phyloP scores from a whole-genome alignment of 345 rosid genomes.

The Stellera chamaejasme region DNA sequence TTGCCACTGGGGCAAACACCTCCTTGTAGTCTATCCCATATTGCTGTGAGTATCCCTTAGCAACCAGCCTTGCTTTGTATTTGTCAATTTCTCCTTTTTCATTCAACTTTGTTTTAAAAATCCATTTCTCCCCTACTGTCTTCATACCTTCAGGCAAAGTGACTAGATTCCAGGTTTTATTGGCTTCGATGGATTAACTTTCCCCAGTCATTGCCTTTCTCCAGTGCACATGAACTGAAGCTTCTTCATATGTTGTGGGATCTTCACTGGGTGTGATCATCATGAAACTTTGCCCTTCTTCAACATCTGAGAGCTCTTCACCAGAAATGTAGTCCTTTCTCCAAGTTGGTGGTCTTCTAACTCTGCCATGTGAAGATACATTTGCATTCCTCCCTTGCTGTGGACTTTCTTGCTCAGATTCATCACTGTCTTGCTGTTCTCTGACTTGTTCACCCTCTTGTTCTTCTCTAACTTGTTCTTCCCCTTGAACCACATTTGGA shows the following conservation, averaged over 20 bases:
- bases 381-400: no score
- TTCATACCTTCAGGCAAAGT: not conserved
- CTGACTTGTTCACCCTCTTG: not conserved
- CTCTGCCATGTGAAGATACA: not conserved
- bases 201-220: not conserved
- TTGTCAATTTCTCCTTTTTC: no score
- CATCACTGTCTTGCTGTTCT: no score
- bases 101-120: no score
- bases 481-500: not conserved
- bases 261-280: not conserved
- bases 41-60: no score
- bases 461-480: not conserved
- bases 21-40: no score
- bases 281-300: not conserved
- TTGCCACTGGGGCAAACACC: not conserved
- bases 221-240: not conserved
- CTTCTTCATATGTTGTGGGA: not conserved
- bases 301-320: not conserved
- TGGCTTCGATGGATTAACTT: not conserved
- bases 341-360: conserved; percentile 4
- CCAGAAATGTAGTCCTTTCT: conserved; percentile 6
- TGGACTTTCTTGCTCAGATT: no score
- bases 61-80: no score
- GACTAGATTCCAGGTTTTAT: not conserved
- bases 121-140: no score